Conservation (phyloP, 345 rosid species). For the Mallotus nudiflorus region DNA sequence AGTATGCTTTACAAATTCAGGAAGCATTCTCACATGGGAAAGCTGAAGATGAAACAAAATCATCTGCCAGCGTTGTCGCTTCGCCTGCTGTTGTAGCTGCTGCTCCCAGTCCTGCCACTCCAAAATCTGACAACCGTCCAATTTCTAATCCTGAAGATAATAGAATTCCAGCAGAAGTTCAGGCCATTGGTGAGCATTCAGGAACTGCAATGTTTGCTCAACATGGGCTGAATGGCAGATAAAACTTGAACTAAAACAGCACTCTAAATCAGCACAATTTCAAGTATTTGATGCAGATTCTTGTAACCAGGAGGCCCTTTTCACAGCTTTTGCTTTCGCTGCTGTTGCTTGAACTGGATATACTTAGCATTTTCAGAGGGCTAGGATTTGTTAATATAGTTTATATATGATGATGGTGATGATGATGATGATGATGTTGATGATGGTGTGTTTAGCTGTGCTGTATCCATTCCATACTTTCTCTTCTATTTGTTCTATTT, state of each 20-base stretch:
- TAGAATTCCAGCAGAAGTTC: constrained; percentile 39
- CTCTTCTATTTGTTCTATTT: not conserved
- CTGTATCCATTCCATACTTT: not conserved
- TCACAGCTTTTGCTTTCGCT: not conserved
- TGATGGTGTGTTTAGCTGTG: constrained; percentile 14
- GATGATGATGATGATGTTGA: constrained; percentile 1
- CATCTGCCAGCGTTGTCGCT: constrained; percentile 17
- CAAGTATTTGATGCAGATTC: not conserved
- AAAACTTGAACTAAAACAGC: constrained; percentile 5
- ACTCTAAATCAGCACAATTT: no score
- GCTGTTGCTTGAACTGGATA: not conserved
- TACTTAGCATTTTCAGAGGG: constrained; percentile 12
- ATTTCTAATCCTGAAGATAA: constrained; percentile 41
- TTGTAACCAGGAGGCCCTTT: not conserved
- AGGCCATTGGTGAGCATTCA: constrained; percentile 50
- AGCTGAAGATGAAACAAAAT: constrained; percentile 45
- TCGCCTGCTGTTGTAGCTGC: constrained; percentile 18
- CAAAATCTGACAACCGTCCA: constrained; percentile 26
- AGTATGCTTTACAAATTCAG: constrained; percentile 76
- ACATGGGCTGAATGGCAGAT: constrained; percentile 67
- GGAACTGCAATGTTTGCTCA: constrained; percentile 70
- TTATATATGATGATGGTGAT: constrained; percentile 8
- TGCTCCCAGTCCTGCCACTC: constrained; percentile 27
- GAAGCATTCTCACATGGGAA: constrained; percentile 58
- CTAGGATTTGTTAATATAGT: constrained; percentile 10